Base-by-base conservation (phyloP, 2,329 filamentous ascomycete species). In the Alternaria sp. region DNA sequence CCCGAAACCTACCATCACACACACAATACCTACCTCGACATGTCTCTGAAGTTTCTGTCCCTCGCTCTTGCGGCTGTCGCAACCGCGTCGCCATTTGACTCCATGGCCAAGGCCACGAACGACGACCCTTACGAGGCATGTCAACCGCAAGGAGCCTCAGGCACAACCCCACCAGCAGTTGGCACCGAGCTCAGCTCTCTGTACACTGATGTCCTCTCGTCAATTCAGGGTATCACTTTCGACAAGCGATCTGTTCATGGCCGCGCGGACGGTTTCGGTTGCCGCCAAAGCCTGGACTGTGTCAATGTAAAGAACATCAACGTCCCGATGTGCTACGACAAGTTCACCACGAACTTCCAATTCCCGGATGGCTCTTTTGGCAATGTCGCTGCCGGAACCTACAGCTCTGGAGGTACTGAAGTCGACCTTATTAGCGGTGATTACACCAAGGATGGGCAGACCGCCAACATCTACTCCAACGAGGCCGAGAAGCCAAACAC, bases 271-370 rank as follows among this genome's bases (percentile, higher is more conserved):
- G 67, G 65, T 23, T 76, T 78, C 54, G 76, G 74, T 61, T 78
- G 75, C 61, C 73, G 71, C 26, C 66, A 72, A 26, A 77, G 69
- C 17, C 77, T 80, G 13, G 65, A 78, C 53, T 82, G 80, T 65
- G 69, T 80, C n/a, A 74, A 80, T 29, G 72, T 81, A 5, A 69
- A 75, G 39, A 70, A 63, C 36, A 70, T 80, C 33, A 74, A 77
- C 34, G 72, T 83, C 5, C 79, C 81, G 2, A 81, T 83, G 71
- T 84, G 82, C 73, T 84, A 83, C 72, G 82, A 84, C 68, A 79
- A 78, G 54, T 84, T 82, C 72, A 84, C 82, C 5, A 84, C 82
- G 17, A 80, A 83, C 62, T 84, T 73, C 65, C 78, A 77, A 52
- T 79, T 84, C 48, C 70, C 79, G 3, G 81, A 82, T 57, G 78